Conservation (phyloP, 1,284 basidiomycete genomes). For the Cystobasidium pallidum region DNA sequence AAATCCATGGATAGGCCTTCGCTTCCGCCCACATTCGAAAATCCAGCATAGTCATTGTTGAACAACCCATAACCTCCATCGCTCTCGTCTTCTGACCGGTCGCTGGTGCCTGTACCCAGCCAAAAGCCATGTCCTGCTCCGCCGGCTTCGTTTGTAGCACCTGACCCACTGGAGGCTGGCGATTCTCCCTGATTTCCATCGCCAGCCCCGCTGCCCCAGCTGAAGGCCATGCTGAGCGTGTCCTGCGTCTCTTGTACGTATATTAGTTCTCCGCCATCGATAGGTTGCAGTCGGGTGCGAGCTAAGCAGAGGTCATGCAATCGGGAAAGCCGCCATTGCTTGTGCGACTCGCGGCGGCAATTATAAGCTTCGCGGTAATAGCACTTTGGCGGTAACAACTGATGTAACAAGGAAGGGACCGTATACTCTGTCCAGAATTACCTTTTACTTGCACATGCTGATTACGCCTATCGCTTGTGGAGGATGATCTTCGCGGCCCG, state of each 20-base stretch:
- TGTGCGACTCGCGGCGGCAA: neutral
- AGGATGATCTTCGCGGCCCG: neutral
- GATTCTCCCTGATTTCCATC: conserved; percentile 13
- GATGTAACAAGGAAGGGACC: neutral
- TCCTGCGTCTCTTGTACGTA: neutral
- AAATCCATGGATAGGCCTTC: conserved; percentile 33
- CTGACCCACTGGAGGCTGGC: conserved; percentile 29
- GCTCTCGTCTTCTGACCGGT: conserved; percentile 19
- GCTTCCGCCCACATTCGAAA: neutral
- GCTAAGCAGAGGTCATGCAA: neutral
- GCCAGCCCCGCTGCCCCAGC: conserved; percentile 23
- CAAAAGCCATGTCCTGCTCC: conserved; percentile 20
- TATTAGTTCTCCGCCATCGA: neutral
- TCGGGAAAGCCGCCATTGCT: neutral
- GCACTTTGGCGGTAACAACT: neutral
- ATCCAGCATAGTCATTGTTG: conserved; percentile 8
- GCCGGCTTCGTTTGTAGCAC: neutral
- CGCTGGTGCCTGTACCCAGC: conserved; percentile 9
- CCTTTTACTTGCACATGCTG: neutral
- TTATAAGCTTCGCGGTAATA: neutral
- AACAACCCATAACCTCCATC: conserved; percentile 17
- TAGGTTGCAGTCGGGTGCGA: neutral
- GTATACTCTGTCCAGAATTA: neutral
- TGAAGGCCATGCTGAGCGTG: conserved; percentile 13
- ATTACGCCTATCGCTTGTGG: neutral